Percentiles rank a stretch among this genome's conserved stretches.
Evolutionary conservation across 495 filamentous ascomycete genomes (phyloP).

Genomic region (Penicillium tannophilum): DNA sequence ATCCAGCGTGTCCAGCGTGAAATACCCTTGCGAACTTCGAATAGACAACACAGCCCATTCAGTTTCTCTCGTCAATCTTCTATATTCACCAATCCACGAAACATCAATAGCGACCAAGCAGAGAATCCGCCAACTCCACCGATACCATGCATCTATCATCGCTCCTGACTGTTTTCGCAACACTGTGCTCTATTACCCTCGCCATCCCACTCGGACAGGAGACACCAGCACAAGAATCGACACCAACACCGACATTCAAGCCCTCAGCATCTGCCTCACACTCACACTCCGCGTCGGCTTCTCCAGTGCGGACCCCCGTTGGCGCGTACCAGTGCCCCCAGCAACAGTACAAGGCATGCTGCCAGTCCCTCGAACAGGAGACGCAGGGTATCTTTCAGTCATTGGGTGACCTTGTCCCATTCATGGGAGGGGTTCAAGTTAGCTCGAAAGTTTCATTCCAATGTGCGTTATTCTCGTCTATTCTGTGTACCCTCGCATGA

Average conservation of each 20-base stretch:
- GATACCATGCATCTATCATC: not conserved
- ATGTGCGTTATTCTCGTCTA: slow-evolving; percentile 29
- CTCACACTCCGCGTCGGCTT: not conserved
- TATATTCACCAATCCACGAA: not conserved
- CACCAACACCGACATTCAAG: slow-evolving; percentile 6
- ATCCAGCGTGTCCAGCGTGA: not conserved
- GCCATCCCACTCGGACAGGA: slow-evolving; percentile 16
- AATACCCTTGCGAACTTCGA: not conserved
- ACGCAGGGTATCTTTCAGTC: slow-evolving; percentile 21
- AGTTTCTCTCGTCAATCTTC: not conserved
- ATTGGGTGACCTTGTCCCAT: slow-evolving; percentile 30
- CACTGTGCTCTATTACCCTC: slow-evolving; percentile 16
- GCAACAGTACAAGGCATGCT: slow-evolving; percentile 35
- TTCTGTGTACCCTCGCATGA: not conserved
- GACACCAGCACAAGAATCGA: not conserved
- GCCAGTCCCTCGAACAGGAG: slow-evolving; percentile 25
- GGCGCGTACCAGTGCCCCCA: slow-evolving; percentile 27
- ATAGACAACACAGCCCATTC: not conserved
- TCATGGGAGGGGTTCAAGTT: slow-evolving; percentile 25
- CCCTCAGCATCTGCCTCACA: slow-evolving; percentile 7
- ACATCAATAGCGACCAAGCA: not conserved
- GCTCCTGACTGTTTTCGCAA: slow-evolving; percentile 11
- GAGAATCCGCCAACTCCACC: not conserved
- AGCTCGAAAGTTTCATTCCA: slow-evolving; percentile 31
- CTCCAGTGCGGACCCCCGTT: slow-evolving; percentile 6